These are phyloP conservation scores for Fusarium neocosmosporiellum DNA, from an alignment of 2,329 filamentous ascomycete genomes.

Conservation along the genomic window DNA sequence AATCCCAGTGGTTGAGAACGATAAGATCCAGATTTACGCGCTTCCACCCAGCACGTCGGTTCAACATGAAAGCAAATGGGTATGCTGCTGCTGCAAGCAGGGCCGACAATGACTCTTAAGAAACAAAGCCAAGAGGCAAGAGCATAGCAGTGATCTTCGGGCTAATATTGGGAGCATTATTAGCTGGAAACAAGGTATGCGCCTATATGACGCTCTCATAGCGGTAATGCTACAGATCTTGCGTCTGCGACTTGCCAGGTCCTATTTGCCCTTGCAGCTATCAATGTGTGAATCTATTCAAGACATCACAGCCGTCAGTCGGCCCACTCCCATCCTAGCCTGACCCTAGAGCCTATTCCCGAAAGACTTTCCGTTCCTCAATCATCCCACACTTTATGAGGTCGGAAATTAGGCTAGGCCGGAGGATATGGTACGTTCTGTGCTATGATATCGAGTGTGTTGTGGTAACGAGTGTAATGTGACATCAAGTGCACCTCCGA, in stretches of 20 bases:
- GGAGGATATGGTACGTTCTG: too few species aligned
- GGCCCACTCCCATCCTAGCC: not conserved
- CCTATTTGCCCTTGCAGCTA: not conserved
- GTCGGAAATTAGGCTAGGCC: too few species aligned
- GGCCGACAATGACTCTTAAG: not conserved
- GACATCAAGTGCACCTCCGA: not conserved
- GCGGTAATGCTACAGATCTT: not conserved
- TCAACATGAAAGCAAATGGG: conserved; percentile 18
- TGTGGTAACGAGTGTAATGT: too few species aligned
- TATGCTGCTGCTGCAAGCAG: conserved; percentile 14
- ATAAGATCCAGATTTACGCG: conserved; percentile 24
- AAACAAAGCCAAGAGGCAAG: not conserved
- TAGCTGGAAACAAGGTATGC: not conserved
- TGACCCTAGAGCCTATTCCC: not conserved
- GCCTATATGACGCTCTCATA: not conserved
- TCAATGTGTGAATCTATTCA: not conserved
- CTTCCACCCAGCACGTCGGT: conserved; percentile 18
- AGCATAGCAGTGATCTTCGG: not conserved
- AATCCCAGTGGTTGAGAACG: conserved; percentile 8
- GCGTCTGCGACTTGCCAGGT: not conserved
- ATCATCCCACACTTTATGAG: too few species aligned
- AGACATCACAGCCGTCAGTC: not conserved
- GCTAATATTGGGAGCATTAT: not conserved
- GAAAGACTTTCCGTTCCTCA: too few species aligned
- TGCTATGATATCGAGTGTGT: too few species aligned